A percentile compares a stretch with the other conserved stretches of the same genome.
Conservation (phyloP, 208 protist genomes). For the Trypanosoma scelopori region DNA sequence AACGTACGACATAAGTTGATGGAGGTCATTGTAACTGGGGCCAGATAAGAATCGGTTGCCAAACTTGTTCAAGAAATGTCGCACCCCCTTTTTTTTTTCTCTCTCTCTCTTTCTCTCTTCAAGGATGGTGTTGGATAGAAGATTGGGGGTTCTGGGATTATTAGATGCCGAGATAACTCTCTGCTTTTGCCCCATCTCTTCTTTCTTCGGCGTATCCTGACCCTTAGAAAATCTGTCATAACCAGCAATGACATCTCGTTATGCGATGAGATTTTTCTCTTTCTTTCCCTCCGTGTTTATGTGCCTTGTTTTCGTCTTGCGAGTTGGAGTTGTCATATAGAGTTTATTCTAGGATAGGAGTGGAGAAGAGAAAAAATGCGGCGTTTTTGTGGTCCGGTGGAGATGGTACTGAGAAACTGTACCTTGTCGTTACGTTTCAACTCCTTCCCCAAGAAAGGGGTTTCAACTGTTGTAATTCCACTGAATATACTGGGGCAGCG, state of each 20-base stretch:
- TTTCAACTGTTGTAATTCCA: constrained; percentile 26
- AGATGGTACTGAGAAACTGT: constrained; percentile 5
- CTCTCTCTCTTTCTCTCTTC: no score
- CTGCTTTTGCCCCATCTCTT: no score
- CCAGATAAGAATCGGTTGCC: neutral
- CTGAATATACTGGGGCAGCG: constrained; percentile 4
- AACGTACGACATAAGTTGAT: constrained; percentile 22
- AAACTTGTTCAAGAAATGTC: neutral
- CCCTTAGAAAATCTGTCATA: no score
- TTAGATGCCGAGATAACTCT: no score
- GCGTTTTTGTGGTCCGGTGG: constrained; percentile 10
- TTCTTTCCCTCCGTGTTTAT: neutral
- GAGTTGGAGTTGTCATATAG: neutral
- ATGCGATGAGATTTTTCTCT: neutral
- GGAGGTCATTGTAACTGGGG: neutral
- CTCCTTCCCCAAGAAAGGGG: neutral
- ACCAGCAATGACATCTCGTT: no score
- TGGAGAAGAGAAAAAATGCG: constrained; percentile 17
- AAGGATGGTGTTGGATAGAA: no score
- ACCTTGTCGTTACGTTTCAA: constrained; percentile 23
- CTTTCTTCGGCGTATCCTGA: no score
- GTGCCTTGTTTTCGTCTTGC: neutral
- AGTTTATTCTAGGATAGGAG: neutral
- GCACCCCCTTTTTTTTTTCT: no score
- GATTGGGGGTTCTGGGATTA: no score